A percentile compares a stretch with the other conserved stretches of the same genome.
phyloP scores from a whole-genome alignment of 169 alveolate genomes.

The Plasmodium gaboni region DNA sequence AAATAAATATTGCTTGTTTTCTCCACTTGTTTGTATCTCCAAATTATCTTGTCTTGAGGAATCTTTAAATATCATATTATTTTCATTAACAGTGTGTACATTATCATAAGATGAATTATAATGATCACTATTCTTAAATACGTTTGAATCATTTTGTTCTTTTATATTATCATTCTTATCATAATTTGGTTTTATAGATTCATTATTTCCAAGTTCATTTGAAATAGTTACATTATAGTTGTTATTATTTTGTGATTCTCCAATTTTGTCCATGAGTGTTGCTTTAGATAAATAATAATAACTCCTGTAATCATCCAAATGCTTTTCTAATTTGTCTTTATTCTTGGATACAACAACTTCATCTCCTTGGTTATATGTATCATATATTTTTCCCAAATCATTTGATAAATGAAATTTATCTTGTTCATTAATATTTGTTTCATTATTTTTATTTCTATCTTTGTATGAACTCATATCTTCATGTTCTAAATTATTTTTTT shows the following conservation, averaged over 20 bases:
- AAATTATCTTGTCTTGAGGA: not conserved
- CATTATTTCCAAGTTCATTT: not conserved
- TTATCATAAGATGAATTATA: too few species aligned
- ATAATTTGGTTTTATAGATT: not conserved
- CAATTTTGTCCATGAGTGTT: conserved; percentile 19
- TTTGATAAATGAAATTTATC: conserved; percentile 38
- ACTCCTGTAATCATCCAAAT: conserved; percentile 15
- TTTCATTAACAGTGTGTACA: too few species aligned
- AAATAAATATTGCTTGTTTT: not conserved
- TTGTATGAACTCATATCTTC: not conserved
- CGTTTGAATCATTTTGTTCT: too few species aligned
- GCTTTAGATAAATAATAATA: conserved; percentile 25
- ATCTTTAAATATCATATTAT: too few species aligned
- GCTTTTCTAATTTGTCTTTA: conserved; percentile 28
- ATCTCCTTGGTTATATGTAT: conserved; percentile 68
- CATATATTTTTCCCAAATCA: conserved; percentile 38
- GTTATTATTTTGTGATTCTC: conserved; percentile 7
- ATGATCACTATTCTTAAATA: too few species aligned
- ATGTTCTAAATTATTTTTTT: conserved; percentile 5
- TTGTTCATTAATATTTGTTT: not conserved
- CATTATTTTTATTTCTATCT: not conserved
- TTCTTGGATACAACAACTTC: conserved; percentile 24
- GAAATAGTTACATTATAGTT: not conserved
- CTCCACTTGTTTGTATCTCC: not conserved
- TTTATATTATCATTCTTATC: too few species aligned